Evolutionary conservation across 257 asterid species (phyloP).

Genomic region (Hygrophila difformis): DNA sequence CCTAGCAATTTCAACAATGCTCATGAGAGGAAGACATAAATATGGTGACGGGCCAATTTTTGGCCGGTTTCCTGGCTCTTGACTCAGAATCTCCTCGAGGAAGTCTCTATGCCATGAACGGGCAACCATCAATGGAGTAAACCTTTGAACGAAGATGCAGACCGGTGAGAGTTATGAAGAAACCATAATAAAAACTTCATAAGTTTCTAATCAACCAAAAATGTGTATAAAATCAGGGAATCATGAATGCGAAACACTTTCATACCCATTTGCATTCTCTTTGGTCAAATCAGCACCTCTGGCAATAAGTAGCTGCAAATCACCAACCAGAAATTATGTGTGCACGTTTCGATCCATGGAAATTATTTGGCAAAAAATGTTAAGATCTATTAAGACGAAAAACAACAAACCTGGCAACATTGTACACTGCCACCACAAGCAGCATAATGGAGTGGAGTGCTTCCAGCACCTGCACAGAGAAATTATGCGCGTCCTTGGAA

Average conservation of each 20-base stretch:
- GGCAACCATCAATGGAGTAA: constrained; percentile 84
- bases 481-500: not conserved
- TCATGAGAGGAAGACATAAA: constrained; percentile 87
- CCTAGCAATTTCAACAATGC: constrained; percentile 76
- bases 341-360: not conserved
- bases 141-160: constrained; percentile 25
- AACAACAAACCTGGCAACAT: constrained; percentile 66
- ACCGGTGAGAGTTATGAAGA: constrained; percentile 4
- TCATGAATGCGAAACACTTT: not conserved
- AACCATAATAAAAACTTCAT: not conserved
- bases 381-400: constrained; percentile 6
- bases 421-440: constrained; percentile 82
- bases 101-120: constrained; percentile 75
- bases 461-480: constrained; percentile 66
- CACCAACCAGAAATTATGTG: constrained; percentile 3
- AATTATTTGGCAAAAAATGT: constrained; percentile 8
- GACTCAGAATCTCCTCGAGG: constrained; percentile 57
- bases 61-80: constrained; percentile 26
- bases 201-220: constrained; percentile 16
- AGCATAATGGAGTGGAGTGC: constrained; percentile 89
- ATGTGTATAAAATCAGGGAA: not conserved
- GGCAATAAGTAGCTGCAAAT: constrained; percentile 61
- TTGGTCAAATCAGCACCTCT: constrained; percentile 57
- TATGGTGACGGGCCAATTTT: constrained; percentile 52
- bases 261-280: constrained; percentile 73